Conservation (phyloP, 306 rosid species). For the Vicia sativa region DNA sequence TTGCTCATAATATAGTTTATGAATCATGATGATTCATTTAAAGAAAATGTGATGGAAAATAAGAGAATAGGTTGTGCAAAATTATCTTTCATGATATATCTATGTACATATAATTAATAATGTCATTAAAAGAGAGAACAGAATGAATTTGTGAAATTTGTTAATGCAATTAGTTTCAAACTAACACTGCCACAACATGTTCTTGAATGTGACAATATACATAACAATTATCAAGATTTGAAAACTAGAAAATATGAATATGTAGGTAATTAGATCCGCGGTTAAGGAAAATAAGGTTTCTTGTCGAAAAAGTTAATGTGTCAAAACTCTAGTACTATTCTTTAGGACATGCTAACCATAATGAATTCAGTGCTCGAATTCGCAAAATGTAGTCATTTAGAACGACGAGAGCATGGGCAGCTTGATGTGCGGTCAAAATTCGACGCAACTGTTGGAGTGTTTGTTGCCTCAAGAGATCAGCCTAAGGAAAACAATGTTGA, state of each 20-base stretch:
- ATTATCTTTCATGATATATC: background rate
- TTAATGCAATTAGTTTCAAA: background rate
- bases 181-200: background rate
- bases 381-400: slow-evolving; percentile 69
- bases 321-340: slow-evolving; percentile 40
- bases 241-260: slow-evolving; percentile 34
- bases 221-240: slow-evolving; percentile 28
- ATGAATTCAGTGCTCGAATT: slow-evolving; percentile 78
- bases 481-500: slow-evolving; percentile 48
- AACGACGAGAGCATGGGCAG: slow-evolving; percentile 76
- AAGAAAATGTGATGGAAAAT: background rate
- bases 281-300: slow-evolving; percentile 15
- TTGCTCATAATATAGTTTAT: slow-evolving; percentile 11
- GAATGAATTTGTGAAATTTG: slow-evolving; percentile 2
- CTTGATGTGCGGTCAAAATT: slow-evolving; percentile 71
- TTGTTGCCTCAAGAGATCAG: slow-evolving; percentile 86
- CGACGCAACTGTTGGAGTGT: slow-evolving; percentile 79
- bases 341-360: slow-evolving; percentile 85
- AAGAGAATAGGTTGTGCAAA: background rate
- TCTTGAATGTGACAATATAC: slow-evolving; percentile 10
- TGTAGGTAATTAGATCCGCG: slow-evolving; percentile 31
- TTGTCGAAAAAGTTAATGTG: background rate
- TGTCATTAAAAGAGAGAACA: background rate
- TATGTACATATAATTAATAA: slow-evolving; percentile 19
- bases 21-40: slow-evolving; percentile 7